phyloP scores from a whole-genome alignment of 2,329 filamentous ascomycete species.

The Ambrosiella xylebori region DNA sequence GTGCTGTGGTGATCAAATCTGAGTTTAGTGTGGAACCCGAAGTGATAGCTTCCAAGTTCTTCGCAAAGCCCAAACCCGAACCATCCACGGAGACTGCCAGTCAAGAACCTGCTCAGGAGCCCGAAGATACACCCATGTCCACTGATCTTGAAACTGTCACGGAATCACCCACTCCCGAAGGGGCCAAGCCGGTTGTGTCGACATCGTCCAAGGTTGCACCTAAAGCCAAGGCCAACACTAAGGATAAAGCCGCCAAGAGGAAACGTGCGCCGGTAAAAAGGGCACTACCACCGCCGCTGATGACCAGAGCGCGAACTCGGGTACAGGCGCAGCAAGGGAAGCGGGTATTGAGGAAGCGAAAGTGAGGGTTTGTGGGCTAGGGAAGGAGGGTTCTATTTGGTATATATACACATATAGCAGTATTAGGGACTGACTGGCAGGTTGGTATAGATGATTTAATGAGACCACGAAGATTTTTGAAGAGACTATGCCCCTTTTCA shows the following conservation, averaged over 20 bases:
- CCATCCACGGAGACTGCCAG: no score
- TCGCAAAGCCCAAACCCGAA: no score
- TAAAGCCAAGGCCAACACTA: no score
- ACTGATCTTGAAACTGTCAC: neutral
- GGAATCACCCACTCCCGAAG: neutral
- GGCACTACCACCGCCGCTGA: neutral
- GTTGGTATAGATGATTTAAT: neutral
- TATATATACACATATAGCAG: no score
- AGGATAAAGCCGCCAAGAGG: neutral
- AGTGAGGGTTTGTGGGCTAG: neutral
- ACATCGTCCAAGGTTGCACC: neutral
- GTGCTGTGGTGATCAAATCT: neutral
- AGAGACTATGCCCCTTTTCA: neutral
- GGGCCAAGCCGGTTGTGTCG: neutral
- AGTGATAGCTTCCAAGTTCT: neutral
- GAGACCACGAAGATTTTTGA: conserved; percentile 4
- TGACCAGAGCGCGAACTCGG: conserved; percentile 7
- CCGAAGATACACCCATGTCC: neutral
- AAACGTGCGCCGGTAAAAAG: neutral
- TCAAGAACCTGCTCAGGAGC: no score
- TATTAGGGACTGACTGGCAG: neutral
- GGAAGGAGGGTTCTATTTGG: no score
- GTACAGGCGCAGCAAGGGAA: neutral
- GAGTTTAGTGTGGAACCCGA: neutral
- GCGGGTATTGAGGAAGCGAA: neutral